Evolutionary conservation across 2,329 filamentous ascomycete genomes (phyloP).

Genomic region (Aspergillus alliaceus): DNA sequence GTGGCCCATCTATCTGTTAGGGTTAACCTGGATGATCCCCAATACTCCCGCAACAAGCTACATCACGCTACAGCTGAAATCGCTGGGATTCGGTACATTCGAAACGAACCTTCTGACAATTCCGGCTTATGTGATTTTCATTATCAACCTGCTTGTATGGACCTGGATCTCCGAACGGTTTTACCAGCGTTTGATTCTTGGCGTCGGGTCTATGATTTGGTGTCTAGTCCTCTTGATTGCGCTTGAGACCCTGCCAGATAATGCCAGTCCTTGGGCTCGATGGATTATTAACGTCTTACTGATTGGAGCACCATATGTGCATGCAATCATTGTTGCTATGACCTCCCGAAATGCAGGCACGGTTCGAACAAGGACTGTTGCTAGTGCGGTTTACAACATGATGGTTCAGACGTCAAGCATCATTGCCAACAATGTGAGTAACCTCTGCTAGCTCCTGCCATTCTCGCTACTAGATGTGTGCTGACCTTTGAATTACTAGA

Average conservation of each 20-base stretch:
- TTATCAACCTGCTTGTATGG: slow-evolving; percentile 56
- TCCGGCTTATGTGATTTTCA: slow-evolving; percentile 57
- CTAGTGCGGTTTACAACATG: slow-evolving; percentile 50
- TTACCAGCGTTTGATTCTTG: slow-evolving; percentile 56
- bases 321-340: slow-evolving; percentile 53
- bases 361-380: slow-evolving; percentile 44
- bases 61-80: slow-evolving; percentile 46
- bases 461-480: neutral
- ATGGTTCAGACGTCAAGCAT: slow-evolving; percentile 44
- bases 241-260: slow-evolving; percentile 49
- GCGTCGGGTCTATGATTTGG: slow-evolving; percentile 55
- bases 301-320: slow-evolving; percentile 59
- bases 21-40: slow-evolving; percentile 45
- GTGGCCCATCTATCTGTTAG: slow-evolving; percentile 57
- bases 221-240: slow-evolving; percentile 54
- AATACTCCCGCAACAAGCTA: slow-evolving; percentile 36
- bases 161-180: slow-evolving; percentile 58
- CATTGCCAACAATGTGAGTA: slow-evolving; percentile 39
- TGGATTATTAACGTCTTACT: slow-evolving; percentile 55
- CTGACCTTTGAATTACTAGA: slow-evolving; percentile 36
- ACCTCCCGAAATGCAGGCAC: slow-evolving; percentile 46
- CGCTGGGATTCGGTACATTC: slow-evolving; percentile 59
- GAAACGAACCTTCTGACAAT: slow-evolving; percentile 64
- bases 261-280: slow-evolving; percentile 52
- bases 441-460: neutral